Evolutionary conservation across 2,329 filamentous ascomycete genomes (phyloP).

Genomic region (Byssothecium circinans): DNA sequence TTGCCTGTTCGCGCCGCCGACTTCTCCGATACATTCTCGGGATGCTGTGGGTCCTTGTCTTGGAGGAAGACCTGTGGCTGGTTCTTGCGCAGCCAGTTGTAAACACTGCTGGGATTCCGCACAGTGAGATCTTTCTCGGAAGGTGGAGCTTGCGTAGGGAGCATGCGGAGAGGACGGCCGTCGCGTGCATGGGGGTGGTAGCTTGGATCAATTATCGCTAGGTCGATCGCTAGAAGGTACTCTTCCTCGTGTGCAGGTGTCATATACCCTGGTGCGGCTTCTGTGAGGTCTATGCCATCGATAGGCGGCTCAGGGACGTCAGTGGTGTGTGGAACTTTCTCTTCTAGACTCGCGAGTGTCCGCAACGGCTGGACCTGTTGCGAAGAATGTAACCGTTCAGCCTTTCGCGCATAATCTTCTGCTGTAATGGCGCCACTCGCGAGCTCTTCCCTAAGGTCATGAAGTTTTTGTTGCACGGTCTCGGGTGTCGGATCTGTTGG

Average conservation of each 20-base stretch:
- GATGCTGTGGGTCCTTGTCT: conserved; percentile 57
- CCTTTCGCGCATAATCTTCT: conserved; percentile 32
- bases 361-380: conserved; percentile 26
- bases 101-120: conserved; percentile 85
- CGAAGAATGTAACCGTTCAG: conserved; percentile 33
- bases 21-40: conserved; percentile 43
- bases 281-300: conserved; percentile 52
- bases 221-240: conserved; percentile 69
- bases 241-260: conserved; percentile 72
- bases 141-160: conserved; percentile 46
- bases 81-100: conserved; percentile 90
- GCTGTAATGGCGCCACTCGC: conserved; percentile 28
- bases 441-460: conserved; percentile 41
- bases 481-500: conserved; percentile 28
- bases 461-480: conserved; percentile 27
- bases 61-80: conserved; percentile 84
- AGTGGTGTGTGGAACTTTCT: conserved; percentile 45
- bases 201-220: conserved; percentile 52
- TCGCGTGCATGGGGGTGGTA: conserved; percentile 53
- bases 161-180: conserved; percentile 42
- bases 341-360: conserved; percentile 44
- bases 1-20: conserved; percentile 27
- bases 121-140: conserved; percentile 58
- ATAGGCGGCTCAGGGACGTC: conserved; percentile 38
- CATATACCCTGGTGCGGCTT: conserved; percentile 67